Evolutionary conservation across 768 basidiomycete species (phyloP).

Genomic region (Hebeloma cylindrosporum): DNA sequence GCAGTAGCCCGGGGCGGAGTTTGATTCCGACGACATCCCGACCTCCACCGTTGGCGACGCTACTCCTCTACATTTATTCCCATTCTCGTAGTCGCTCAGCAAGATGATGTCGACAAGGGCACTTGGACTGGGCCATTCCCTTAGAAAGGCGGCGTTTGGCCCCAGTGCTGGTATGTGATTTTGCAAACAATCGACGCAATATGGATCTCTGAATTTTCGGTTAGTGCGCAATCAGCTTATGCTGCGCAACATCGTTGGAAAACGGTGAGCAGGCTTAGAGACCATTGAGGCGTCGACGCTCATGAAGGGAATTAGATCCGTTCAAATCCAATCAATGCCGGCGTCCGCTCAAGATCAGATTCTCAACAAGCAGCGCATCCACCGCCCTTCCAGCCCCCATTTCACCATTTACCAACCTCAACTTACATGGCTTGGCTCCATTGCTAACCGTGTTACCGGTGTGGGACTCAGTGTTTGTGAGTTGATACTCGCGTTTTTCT

Average conservation of each 20-base stretch:
- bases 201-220: conserved; percentile 12
- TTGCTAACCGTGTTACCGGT: conserved; percentile 87
- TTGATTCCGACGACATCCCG: conserved; percentile 21
- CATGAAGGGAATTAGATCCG: conserved; percentile 34
- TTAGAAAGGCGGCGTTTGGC: conserved; percentile 51
- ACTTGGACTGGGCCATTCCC: conserved; percentile 56
- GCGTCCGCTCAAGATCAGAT: conserved; percentile 59
- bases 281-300: neutral
- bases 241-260: conserved; percentile 38
- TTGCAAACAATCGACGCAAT: conserved; percentile 9
- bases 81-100: conserved; percentile 2
- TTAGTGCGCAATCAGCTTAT: conserved; percentile 45
- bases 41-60: conserved; percentile 21
- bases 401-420: conserved; percentile 97
- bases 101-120: conserved; percentile 50
- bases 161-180: conserved; percentile 35
- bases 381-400: conserved; percentile 91
- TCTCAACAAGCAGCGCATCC: conserved; percentile 84
- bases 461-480: conserved; percentile 72
- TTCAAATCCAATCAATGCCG: conserved; percentile 68
- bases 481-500: conserved; percentile 29
- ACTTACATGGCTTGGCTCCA: conserved; percentile 86
- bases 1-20: conserved; percentile 23
- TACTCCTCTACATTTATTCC: conserved; percentile 3
- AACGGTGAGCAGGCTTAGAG: conserved; percentile 36